Evolutionary conservation across 225 moss, liverwort and hornwort species (phyloP).

Genomic region (Anthoceros angustus): DNA sequence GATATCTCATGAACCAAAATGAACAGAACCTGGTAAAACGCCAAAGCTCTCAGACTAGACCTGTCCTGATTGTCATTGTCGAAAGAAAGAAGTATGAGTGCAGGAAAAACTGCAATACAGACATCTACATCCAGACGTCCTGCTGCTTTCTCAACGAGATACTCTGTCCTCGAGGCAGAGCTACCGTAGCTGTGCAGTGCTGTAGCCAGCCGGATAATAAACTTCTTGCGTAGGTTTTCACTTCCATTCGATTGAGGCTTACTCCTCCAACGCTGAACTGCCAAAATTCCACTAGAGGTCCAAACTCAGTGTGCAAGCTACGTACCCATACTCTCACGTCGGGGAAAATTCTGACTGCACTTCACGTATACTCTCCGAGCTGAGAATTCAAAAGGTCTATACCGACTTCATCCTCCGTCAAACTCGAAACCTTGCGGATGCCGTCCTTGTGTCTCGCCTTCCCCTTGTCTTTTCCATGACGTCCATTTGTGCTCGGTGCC

Average conservation of each 20-base stretch:
- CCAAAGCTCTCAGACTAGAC: background rate
- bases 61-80: slow-evolving; percentile 22
- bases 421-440: background rate
- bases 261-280: slow-evolving; percentile 13
- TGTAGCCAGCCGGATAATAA: slow-evolving; percentile 60
- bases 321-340: background rate
- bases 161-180: slow-evolving; percentile 71
- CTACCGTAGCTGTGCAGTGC: slow-evolving; percentile 81
- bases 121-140: slow-evolving; percentile 52
- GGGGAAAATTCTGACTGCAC: background rate
- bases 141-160: slow-evolving; percentile 61
- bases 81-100: slow-evolving; percentile 59
- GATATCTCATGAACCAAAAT: background rate
- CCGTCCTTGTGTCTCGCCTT: background rate
- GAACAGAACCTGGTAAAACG: background rate
- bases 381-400: background rate
- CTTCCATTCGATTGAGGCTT: slow-evolving; percentile 13
- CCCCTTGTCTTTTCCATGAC: slow-evolving; percentile 6
- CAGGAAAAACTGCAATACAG: slow-evolving; percentile 72
- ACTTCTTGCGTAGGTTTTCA: slow-evolving; percentile 36
- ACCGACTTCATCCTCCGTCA: slow-evolving; percentile 20
- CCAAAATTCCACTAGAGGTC: background rate
- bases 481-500: slow-evolving; percentile 16
- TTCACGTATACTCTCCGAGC: background rate
- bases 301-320: background rate